Evolutionary conservation across 805 yeast species (phyloP), one percentile per base, ranked within the genome.

Genomic region (Pichia exigua): DNA sequence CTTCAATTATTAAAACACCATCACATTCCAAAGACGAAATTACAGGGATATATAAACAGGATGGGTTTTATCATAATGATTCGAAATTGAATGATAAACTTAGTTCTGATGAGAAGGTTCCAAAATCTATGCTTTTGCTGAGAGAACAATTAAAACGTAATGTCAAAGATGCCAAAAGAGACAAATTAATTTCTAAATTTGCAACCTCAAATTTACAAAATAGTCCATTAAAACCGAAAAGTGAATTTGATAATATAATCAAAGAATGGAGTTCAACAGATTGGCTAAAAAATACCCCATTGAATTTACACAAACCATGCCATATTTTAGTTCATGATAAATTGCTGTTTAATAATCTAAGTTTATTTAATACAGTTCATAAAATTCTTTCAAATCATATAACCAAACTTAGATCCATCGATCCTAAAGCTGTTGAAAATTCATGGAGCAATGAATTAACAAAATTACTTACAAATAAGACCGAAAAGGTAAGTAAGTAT

Each of bases 311-410:
- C 9, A 53, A 45, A 32, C 57, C 55, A 20, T 63, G 59, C 22
- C 65, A 61, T 48, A 55, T 64, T 20, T 45, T 65, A 8, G 44
- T 64, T 13, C 69, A 65, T 52, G 69, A 65, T 47, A 58, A 54
- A 45, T 38, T 64, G 11, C 20, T 63, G 9, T 61, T 49, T 39
- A 48, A 49, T 3, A 57, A 61, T 26, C 30, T 59, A 13, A 56
- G 61, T 9, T 40, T 59, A 8, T 47, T 59, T 40, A 53, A 56
- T 15, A 58, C 54, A 13, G 46, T 65, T n/a, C 28, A 54, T 9
- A 45, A 44, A 8, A 26, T 52, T 13, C n/a, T 63, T 3, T 35
- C 42, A 4, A 39, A 42, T n/a, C 20, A 15, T 2, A 39, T 55
- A 1, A 50, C 56, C 1, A 52, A 52, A 27, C 8, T 48, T 30